Conservation (phyloP, 163 green algal species). For the Scenedesmus sp. region DNA sequence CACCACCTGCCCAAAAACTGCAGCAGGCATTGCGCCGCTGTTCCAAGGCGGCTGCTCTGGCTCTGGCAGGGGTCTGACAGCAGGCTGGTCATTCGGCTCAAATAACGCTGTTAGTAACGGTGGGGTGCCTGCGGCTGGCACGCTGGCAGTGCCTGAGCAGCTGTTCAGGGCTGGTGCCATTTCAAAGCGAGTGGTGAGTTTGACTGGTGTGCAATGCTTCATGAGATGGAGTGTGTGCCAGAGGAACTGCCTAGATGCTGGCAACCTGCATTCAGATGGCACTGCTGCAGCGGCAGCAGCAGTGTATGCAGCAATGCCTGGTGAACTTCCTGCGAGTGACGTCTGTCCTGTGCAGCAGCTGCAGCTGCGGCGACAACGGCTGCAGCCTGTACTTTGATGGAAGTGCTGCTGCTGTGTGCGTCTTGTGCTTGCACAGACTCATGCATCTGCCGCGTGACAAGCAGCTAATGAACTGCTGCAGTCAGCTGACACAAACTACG, state of each 20-base stretch:
- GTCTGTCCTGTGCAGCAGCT: background rate
- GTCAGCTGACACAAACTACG: background rate
- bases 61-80: background rate
- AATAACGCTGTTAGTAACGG: background rate
- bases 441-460: background rate
- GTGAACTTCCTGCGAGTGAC: background rate
- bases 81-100: background rate
- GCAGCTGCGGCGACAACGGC: too few relatives aligned
- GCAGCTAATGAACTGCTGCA: background rate
- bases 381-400: too few relatives aligned
- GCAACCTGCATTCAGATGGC: too few relatives aligned
- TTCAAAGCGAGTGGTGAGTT: background rate
- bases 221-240: too few relatives aligned
- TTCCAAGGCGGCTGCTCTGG: background rate
- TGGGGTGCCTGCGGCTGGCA: background rate
- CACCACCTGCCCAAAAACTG: background rate
- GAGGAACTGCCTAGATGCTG: too few relatives aligned
- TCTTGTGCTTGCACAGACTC: too few relatives aligned
- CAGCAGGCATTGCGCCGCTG: background rate
- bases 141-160: background rate
- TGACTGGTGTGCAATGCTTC: background rate
- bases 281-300: too few relatives aligned
- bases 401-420: too few relatives aligned
- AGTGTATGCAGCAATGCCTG: too few relatives aligned
- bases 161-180: background rate